Percentiles rank a stretch among this genome's conserved stretches.
Conservation (phyloP, 2,329 filamentous ascomycete genomes). For the Echinosphaeria canescens region DNA sequence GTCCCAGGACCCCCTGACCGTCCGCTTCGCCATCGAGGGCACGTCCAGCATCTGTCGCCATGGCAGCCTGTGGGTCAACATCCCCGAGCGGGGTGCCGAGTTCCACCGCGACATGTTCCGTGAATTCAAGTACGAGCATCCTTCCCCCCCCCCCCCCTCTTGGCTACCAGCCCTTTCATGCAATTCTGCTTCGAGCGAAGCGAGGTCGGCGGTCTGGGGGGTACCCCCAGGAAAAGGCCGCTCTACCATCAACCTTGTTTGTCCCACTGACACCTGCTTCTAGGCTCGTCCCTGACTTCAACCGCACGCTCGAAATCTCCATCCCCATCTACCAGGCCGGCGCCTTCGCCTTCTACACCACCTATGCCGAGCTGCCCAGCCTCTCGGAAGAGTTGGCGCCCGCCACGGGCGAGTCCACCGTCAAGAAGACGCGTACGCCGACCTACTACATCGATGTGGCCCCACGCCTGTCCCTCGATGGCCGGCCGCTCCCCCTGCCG, state of each 20-base stretch:
- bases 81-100: constrained; percentile 52
- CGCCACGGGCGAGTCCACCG: constrained; percentile 19
- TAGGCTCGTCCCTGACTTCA: constrained; percentile 82
- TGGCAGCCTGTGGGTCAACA: constrained; percentile 93
- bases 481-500: constrained; percentile 56
- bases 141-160: neutral
- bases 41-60: constrained; percentile 89
- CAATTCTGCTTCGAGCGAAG: neutral
- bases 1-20: constrained; percentile 50
- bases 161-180: no score
- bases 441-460: constrained; percentile 89
- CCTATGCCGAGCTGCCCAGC: constrained; percentile 69
- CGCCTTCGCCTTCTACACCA: constrained; percentile 86
- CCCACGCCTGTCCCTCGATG: constrained; percentile 55
- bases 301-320: constrained; percentile 74
- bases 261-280: no score
- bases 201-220: no score
- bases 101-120: constrained; percentile 67
- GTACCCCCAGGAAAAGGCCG: no score
- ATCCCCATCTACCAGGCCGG: constrained; percentile 67
- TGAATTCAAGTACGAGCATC: constrained; percentile 58
- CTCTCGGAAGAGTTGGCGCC: constrained; percentile 36
- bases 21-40: constrained; percentile 83
- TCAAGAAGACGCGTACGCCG: constrained; percentile 43
- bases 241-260: constrained; percentile 2